Conservation (phyloP, 208 protist species). For the Trypanosoma avium region DNA sequence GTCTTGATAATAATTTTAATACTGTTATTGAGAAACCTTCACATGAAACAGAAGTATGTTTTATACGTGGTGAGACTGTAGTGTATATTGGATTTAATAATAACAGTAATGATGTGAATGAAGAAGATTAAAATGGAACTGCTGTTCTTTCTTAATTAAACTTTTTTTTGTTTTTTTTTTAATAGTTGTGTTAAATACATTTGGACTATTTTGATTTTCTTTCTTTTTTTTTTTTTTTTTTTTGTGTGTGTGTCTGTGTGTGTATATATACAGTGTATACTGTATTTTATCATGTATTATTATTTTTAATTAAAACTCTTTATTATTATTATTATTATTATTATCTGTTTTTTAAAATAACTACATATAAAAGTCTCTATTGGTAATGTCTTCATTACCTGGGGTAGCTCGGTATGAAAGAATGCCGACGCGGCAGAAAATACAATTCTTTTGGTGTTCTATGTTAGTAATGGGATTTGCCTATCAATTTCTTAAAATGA, state of each 20-base stretch:
- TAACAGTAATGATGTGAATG: background rate
- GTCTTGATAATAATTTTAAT: conserved; percentile 69
- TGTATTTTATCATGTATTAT: background rate
- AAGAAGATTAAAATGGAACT: background rate
- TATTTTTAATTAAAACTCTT: background rate
- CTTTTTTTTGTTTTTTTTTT: background rate
- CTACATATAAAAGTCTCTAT: background rate
- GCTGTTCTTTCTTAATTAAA: background rate
- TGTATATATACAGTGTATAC: too few species aligned
- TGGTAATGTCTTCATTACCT: conserved; percentile 40
- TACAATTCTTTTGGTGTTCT: conserved; percentile 77
- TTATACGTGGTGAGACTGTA: conserved; percentile 78
- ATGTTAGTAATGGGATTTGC: conserved; percentile 78
- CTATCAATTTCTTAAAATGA: conserved; percentile 80
- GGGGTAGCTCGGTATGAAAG: conserved; percentile 79
- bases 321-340: background rate
- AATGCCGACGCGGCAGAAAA: conserved; percentile 72
- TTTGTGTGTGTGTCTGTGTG: background rate
- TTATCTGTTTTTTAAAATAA: background rate
- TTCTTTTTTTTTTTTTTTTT: conserved; percentile 18
- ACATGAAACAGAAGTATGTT: conserved; percentile 29
- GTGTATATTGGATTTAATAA: conserved; percentile 71
- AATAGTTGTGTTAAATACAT: background rate
- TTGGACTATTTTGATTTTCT: background rate
- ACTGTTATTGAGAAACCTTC: conserved; percentile 32